These are phyloP conservation scores for Metarhizium anisopliae DNA, from an alignment of 2,329 filamentous ascomycete species.

Conservation along the genomic window DNA sequence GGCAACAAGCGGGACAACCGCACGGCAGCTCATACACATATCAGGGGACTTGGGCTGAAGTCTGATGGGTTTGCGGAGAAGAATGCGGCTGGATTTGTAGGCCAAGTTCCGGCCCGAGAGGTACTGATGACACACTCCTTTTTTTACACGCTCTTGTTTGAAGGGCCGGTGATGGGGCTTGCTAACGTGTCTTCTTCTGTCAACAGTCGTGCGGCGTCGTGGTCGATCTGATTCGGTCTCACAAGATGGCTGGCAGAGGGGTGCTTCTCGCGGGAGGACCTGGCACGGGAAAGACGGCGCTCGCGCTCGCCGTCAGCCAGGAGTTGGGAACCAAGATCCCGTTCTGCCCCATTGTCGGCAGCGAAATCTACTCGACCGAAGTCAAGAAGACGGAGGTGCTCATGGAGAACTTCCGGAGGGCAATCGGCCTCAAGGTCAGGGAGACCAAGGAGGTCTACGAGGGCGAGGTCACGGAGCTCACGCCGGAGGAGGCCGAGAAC, in stretches of 20 bases:
- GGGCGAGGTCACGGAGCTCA: conserved; percentile 95
- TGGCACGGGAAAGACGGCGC: conserved; percentile 92
- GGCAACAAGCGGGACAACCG: conserved; percentile 90
- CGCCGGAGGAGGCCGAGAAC: conserved; percentile 96
- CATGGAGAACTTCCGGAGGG: conserved; percentile 98
- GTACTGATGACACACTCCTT: conserved; percentile 34
- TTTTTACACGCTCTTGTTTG: not conserved
- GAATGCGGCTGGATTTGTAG: conserved; percentile 76
- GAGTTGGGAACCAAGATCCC: conserved; percentile 97
- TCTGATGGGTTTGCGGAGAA: conserved; percentile 78
- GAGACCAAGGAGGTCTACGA: conserved; percentile 99
- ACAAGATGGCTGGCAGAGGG: conserved; percentile 95
- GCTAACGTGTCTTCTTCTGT: conserved; percentile 1
- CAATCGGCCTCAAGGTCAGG: conserved; percentile 91
- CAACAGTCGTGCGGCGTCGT: conserved; percentile 85
- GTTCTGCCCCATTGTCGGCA: conserved; percentile 96
- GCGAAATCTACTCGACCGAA: conserved; percentile 95
- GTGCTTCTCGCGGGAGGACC: conserved; percentile 90
- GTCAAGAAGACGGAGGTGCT: conserved; percentile 99
- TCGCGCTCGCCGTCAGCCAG: conserved; percentile 91
- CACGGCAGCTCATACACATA: conserved; percentile 94
- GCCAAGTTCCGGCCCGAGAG: conserved; percentile 81
- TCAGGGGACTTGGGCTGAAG: conserved; percentile 86
- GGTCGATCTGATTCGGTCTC: conserved; percentile 88
- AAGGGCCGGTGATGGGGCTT: not conserved